Evolutionary conservation across 2,329 filamentous ascomycete genomes (phyloP), one percentile per base, ranked within the genome.

Genomic region (Fusarium fujikuroi): DNA sequence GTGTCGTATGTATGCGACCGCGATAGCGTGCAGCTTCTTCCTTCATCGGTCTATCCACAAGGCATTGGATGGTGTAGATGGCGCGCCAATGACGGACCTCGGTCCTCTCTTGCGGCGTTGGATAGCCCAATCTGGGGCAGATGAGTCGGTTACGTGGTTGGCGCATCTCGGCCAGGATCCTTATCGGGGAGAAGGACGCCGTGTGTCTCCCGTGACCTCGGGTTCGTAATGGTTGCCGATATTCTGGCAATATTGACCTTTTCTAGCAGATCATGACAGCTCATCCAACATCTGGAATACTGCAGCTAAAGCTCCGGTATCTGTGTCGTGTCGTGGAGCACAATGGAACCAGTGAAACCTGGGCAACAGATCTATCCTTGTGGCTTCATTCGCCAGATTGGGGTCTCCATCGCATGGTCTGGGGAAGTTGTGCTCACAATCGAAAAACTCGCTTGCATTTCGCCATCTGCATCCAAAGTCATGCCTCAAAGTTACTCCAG

Each of bases 181-280:
- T 65, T 64, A 56, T 69, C 63, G 56, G 59, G 69, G 66, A 56
- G 57, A 69, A 63, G 57, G 67, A 71, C 61, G 30, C 28, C 59
- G 50, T 59, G 57, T 37, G 54, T 44, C 60, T 64, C 70, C 53
- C 67, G 61, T 76, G 65, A 76, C 63, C 60, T 66, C 65, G 28
- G 50, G 44, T 61, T 56, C 49, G 63, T 57, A 69, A 50, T 63
- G 70, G 61, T 65, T 67, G 67, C 62, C 57, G 52, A 52, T 36
- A 44, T 58, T 53, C 42, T 53, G 44, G 44, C 37, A 67, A 66
- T 58, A 67, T 69, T 74, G 59, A 63, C 62, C 42, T 36, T 46
- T 37, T 39, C 36, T 50, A 42, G 72, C 50, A 60, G 68, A 72
- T 72, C 67, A 67, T 71, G 70, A 75, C 76, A 78, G 70, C 75